Evolutionary conservation across 140 eudicot genomes (phyloP), one percentile per base, ranked within the genome.

Genomic region (Flaveria floridana): DNA sequence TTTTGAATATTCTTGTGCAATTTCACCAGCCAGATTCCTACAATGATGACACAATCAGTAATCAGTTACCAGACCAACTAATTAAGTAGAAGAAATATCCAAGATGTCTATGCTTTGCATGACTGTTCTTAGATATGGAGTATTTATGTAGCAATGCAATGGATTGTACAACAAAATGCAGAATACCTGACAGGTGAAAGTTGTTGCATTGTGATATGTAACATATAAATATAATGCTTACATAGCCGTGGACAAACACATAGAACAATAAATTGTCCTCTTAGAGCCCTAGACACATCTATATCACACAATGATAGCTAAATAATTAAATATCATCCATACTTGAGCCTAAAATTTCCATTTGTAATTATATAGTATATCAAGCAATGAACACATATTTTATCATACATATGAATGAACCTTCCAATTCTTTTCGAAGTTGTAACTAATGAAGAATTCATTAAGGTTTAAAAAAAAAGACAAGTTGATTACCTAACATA

Each of bases 11-110:
- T 92, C 98, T 55, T 87, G 90, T 23, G 92, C 84, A 79, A 92
- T 92, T 85, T 92, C 98, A 65, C 97, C 97, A 37, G 97, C 97
- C 91, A 92, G 82, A 79, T 92, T 92, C 85, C 97, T 92, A 77
- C 44, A 71, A 48, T 12, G 16, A 48, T 56, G 20, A 63, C 55
- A 75, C 18, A 47, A 75, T 46, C 6, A 44, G 37, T 50, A 37
- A 71, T 34, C 8, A 44, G 37, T 28, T 58, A 58, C 26, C 52
- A 68, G 64, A 41, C 16, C 53, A 66, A 52, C 30, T 21, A 41
- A 73, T 25, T 44, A 73, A 59, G 78, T 73, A 63, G 55, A 10
- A 39, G 47, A 23, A 44, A 4, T 61, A 56, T 72, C 77, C 14
- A 18, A 20, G 56, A 34, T 6, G 6, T 65, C 70, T 16, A 65